These are phyloP conservation scores for Coemansia guatemalensis DNA, from an alignment of 192 early-diverging fungal genomes.

Conservation along the genomic window DNA sequence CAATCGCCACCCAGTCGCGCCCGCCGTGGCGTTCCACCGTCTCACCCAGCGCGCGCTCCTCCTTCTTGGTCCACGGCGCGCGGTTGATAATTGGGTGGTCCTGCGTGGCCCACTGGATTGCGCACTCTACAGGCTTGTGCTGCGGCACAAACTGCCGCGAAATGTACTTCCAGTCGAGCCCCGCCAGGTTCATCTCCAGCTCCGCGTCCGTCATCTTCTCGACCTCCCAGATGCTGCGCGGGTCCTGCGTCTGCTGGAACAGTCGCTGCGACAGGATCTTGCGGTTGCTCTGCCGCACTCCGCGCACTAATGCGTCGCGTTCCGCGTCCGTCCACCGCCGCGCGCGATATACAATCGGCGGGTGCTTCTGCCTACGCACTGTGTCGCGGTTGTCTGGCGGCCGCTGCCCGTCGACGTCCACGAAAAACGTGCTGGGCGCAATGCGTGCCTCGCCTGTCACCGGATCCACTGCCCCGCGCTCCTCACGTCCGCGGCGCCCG, in stretches of 20 bases:
- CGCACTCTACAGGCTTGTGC: slow-evolving; percentile 66
- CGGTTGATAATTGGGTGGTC: slow-evolving; percentile 80
- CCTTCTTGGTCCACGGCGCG: slow-evolving; percentile 61
- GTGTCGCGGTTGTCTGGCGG: slow-evolving; percentile 56
- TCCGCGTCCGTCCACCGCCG: slow-evolving; percentile 57
- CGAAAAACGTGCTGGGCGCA: slow-evolving; percentile 31
- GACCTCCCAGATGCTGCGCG: slow-evolving; percentile 50
- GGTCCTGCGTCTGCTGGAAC: slow-evolving; percentile 48
- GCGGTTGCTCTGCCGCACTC: slow-evolving; percentile 54
- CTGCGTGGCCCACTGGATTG: slow-evolving; percentile 77
- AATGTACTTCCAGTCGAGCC: slow-evolving; percentile 52
- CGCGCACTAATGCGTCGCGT: slow-evolving; percentile 52
- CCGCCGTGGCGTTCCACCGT: slow-evolving; percentile 51
- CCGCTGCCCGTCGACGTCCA: slow-evolving; percentile 34
- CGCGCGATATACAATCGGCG: slow-evolving; percentile 50
- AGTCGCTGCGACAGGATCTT: slow-evolving; percentile 51
- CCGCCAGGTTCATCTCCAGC: slow-evolving; percentile 54
- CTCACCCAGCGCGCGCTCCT: slow-evolving; percentile 50
- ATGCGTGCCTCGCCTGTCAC: slow-evolving; percentile 35
- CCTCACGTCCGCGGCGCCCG: slow-evolving; percentile 28
- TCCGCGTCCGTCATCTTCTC: slow-evolving; percentile 40
- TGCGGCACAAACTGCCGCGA: slow-evolving; percentile 58
- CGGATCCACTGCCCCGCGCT: slow-evolving; percentile 30
- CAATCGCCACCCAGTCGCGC: slow-evolving; percentile 69
- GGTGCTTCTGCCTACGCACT: slow-evolving; percentile 45